Conservation (phyloP, 768 basidiomycete genomes). For the Asterophora parasitica region DNA sequence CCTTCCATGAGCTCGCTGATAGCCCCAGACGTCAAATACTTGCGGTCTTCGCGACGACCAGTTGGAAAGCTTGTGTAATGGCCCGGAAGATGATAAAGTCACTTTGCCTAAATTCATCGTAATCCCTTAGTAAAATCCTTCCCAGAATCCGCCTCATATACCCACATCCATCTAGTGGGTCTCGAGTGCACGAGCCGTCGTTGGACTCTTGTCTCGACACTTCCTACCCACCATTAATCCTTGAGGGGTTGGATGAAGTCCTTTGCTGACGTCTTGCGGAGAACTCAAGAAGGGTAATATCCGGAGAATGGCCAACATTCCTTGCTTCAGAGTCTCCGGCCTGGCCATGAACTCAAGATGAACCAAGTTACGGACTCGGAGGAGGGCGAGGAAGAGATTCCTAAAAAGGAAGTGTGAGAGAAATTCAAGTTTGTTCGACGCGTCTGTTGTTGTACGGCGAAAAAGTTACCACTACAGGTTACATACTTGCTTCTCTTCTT, state of each 20-base stretch:
- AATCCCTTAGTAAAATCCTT: no score
- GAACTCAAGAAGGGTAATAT: no score
- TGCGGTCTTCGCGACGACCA: no score
- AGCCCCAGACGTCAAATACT: background rate
- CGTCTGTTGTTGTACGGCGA: slow-evolving; percentile 2
- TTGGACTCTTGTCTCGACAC: background rate
- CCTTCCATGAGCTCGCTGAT: background rate
- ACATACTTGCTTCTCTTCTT: background rate
- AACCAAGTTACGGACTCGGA: no score
- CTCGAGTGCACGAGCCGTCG: background rate
- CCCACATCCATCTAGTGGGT: background rate
- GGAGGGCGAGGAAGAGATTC: background rate
- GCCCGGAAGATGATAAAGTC: background rate
- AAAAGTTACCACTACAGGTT: background rate
- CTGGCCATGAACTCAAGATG: no score
- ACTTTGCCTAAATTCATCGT: background rate
- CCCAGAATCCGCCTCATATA: background rate
- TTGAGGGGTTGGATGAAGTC: no score
- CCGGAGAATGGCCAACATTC: background rate
- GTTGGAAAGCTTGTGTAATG: background rate
- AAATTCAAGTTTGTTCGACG: slow-evolving; percentile 11
- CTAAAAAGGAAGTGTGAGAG: slow-evolving; percentile 13
- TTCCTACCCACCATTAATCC: no score
- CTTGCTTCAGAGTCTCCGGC: no score
- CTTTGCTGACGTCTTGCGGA: no score